These are phyloP conservation scores for Fusarium concolor DNA, from an alignment of 2,329 filamentous ascomycete species.

Conservation along the genomic window DNA sequence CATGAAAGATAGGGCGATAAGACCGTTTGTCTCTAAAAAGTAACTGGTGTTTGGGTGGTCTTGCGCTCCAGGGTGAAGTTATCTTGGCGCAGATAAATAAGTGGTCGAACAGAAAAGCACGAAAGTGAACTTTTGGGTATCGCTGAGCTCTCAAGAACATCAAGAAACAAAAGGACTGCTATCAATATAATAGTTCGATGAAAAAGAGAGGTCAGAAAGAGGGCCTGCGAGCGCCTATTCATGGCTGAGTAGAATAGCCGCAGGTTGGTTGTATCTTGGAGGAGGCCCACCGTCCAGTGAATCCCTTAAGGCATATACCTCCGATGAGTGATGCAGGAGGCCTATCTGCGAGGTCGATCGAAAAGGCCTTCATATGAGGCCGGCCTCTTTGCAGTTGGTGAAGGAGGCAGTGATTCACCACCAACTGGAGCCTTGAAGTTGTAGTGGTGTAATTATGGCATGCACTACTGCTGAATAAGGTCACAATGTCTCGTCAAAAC, in stretches of 20 bases:
- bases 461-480: not conserved
- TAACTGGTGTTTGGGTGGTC: not conserved
- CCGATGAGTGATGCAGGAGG: not conserved
- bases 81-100: not conserved
- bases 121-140: not conserved
- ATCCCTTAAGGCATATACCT: slow-evolving; percentile 1
- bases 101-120: not conserved
- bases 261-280: not conserved
- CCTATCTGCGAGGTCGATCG: not conserved
- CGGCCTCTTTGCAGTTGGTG: not conserved
- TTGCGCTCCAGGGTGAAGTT: not conserved
- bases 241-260: not conserved
- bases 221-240: not conserved
- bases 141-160: not conserved
- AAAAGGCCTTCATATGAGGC: not conserved
- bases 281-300: slow-evolving; percentile 9
- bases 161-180: not conserved
- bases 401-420: slow-evolving; percentile 25
- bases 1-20: not conserved
- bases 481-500: too few relatives aligned
- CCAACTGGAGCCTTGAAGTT: not conserved
- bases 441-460: not conserved
- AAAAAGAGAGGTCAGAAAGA: not conserved
- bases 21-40: not conserved
- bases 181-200: not conserved